These are phyloP conservation scores for Chrysopogon serrulatus DNA, from an alignment of 176 grass and related monocot genomes.

Conservation along the genomic window DNA sequence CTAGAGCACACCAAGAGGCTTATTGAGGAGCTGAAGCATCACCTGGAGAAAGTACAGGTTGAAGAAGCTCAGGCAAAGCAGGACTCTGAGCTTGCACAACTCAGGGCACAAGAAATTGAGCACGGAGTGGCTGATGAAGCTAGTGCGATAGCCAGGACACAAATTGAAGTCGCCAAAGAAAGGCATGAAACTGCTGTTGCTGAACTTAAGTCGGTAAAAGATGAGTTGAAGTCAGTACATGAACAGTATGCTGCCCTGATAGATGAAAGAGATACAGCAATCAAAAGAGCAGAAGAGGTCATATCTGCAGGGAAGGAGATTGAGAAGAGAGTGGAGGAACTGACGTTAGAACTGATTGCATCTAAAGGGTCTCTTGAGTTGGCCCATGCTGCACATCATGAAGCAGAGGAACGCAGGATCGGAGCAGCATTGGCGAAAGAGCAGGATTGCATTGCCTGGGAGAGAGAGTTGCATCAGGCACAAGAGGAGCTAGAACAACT, in stretches of 20 bases:
- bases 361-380: conserved; percentile 82
- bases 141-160: conserved; percentile 62
- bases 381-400: conserved; percentile 78
- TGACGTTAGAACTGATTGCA: conserved; percentile 69
- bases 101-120: conserved; percentile 77
- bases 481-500: conserved; percentile 70
- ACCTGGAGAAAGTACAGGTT: conserved; percentile 76
- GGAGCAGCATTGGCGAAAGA: conserved; percentile 56
- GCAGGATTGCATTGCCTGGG: conserved; percentile 69
- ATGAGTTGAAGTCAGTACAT: conserved; percentile 45
- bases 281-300: conserved; percentile 61
- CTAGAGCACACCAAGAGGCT: conserved; percentile 57
- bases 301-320: conserved; percentile 47
- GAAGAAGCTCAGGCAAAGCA: conserved; percentile 88
- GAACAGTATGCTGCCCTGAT: conserved; percentile 58
- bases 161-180: conserved; percentile 62
- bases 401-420: conserved; percentile 84
- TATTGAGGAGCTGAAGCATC: conserved; percentile 82
- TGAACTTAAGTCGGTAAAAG: conserved; percentile 40
- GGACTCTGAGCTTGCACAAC: conserved; percentile 74
- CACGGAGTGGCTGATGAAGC: conserved; percentile 70
- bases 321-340: conserved; percentile 65
- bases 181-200: conserved; percentile 62
- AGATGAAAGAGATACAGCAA: conserved; percentile 56
- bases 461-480: conserved; percentile 60